These are phyloP conservation scores for Glonium stellatum DNA, from an alignment of 495 filamentous ascomycete species.

Conservation along the genomic window DNA sequence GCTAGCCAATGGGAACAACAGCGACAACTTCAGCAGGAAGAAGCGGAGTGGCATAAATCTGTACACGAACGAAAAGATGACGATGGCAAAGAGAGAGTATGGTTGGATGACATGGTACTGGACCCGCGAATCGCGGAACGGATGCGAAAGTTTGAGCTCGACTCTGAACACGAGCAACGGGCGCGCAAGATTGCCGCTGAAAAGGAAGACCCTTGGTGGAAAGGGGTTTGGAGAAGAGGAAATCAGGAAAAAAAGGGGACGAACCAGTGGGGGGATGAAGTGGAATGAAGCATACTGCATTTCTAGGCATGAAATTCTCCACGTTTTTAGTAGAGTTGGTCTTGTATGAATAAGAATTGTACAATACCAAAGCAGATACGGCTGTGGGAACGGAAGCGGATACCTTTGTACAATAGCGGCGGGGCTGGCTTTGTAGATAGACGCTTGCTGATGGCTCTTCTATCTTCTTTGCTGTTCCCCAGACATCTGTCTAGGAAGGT, in stretches of 20 bases:
- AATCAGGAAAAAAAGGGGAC: constrained; percentile 14
- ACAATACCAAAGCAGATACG: background rate
- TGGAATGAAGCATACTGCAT: background rate
- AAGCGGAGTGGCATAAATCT: constrained; percentile 80
- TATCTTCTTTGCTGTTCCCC: background rate
- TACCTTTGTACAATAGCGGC: background rate
- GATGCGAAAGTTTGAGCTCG: constrained; percentile 71
- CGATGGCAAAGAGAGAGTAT: constrained; percentile 46
- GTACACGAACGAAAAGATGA: constrained; percentile 57
- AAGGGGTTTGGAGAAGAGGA: constrained; percentile 7
- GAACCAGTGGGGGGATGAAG: constrained; percentile 13
- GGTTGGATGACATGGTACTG: constrained; percentile 68
- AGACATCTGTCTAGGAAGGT: background rate
- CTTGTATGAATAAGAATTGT: background rate
- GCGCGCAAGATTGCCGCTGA: constrained; percentile 54
- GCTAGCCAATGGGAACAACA: constrained; percentile 55
- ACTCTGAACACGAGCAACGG: constrained; percentile 57
- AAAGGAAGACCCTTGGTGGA: constrained; percentile 48
- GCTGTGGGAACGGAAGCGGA: background rate
- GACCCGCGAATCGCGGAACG: constrained; percentile 70
- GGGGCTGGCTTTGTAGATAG: background rate
- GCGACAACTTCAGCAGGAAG: constrained; percentile 64
- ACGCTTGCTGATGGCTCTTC: background rate
- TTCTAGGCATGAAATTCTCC: background rate
- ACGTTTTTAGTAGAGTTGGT: background rate